Evolutionary conservation across 495 filamentous ascomycete species (phyloP).

Genomic region (Neurospora sp.): DNA sequence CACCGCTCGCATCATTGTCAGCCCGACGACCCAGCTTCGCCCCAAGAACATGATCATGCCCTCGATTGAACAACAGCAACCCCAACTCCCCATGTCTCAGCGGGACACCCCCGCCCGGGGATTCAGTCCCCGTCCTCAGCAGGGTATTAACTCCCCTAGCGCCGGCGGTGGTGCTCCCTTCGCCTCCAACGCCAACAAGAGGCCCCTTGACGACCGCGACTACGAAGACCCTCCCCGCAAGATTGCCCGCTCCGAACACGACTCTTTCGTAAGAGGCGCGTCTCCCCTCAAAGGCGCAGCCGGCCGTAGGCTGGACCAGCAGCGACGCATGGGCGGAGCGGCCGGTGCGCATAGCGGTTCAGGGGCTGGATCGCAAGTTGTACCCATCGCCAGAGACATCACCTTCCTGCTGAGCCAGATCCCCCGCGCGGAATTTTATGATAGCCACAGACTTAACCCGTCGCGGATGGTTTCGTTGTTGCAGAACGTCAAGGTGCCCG

Average conservation of each 20-base stretch:
- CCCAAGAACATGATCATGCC: constrained; percentile 45
- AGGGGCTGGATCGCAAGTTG: constrained; percentile 18
- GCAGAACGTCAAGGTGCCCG: constrained; percentile 53
- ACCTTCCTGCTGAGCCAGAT: constrained; percentile 75
- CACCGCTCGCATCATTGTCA: constrained; percentile 69
- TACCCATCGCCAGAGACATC: constrained; percentile 64
- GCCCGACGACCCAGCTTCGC: constrained; percentile 60
- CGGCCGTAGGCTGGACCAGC: constrained; percentile 71
- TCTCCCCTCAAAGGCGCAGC: constrained; percentile 83
- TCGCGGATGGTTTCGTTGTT: constrained; percentile 65
- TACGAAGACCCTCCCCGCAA: constrained; percentile 79
- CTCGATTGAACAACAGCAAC: constrained; percentile 37
- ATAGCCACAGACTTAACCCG: constrained; percentile 52
- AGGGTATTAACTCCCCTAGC: constrained; percentile 52
- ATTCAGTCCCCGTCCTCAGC: constrained; percentile 39
- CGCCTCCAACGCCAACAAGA: constrained; percentile 33
- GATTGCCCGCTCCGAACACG: constrained; percentile 22
- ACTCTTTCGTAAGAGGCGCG: constrained; percentile 51
- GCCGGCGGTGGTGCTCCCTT: not conserved
- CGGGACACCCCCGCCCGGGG: constrained; percentile 18
- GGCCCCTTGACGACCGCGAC: constrained; percentile 58
- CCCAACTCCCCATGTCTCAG: constrained; percentile 41
- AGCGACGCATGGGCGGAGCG: constrained; percentile 48
- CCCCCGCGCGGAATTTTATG: constrained; percentile 64
- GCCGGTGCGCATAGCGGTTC: constrained; percentile 29